Conservation (phyloP, 1,139 yeast genomes). For the Hyphopichia fennica region DNA sequence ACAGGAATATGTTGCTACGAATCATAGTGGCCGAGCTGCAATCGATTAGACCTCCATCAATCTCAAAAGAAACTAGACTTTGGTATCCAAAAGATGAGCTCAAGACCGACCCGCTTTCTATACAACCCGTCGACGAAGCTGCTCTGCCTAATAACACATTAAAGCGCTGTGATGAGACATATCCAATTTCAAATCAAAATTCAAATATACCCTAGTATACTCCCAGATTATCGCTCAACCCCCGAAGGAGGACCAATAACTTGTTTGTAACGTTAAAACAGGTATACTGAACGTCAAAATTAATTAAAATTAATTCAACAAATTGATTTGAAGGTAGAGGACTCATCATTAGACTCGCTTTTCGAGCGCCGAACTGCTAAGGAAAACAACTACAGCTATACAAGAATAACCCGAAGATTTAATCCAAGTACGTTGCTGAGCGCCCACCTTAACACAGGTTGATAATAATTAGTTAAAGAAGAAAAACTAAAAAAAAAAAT, state of each 20-base stretch:
- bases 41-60: slow-evolving; percentile 20
- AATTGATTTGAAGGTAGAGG: slow-evolving; percentile 14
- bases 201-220: slow-evolving; percentile 22
- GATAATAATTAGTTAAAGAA: slow-evolving; percentile 25
- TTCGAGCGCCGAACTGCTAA: slow-evolving; percentile 74
- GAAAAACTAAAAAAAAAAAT: slow-evolving; percentile 10
- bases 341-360: slow-evolving; percentile 44
- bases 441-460: slow-evolving; percentile 53
- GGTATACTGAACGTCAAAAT: slow-evolving; percentile 18
- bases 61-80: not conserved
- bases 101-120: slow-evolving; percentile 63
- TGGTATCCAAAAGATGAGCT: slow-evolving; percentile 46
- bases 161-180: slow-evolving; percentile 17
- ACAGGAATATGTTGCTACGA: slow-evolving; percentile 87
- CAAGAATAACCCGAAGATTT: slow-evolving; percentile 33
- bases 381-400: slow-evolving; percentile 37
- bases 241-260: slow-evolving; percentile 50
- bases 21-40: slow-evolving; percentile 56
- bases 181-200: slow-evolving; percentile 8
- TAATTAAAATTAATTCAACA: slow-evolving; percentile 12
- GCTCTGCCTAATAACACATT: slow-evolving; percentile 60
- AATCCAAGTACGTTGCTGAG: slow-evolving; percentile 32
- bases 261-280: slow-evolving; percentile 25
- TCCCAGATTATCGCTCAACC: slow-evolving; percentile 51
- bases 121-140: slow-evolving; percentile 88